Conservation (phyloP, 1,284 basidiomycete species). For the Vanrija sp. region DNA sequence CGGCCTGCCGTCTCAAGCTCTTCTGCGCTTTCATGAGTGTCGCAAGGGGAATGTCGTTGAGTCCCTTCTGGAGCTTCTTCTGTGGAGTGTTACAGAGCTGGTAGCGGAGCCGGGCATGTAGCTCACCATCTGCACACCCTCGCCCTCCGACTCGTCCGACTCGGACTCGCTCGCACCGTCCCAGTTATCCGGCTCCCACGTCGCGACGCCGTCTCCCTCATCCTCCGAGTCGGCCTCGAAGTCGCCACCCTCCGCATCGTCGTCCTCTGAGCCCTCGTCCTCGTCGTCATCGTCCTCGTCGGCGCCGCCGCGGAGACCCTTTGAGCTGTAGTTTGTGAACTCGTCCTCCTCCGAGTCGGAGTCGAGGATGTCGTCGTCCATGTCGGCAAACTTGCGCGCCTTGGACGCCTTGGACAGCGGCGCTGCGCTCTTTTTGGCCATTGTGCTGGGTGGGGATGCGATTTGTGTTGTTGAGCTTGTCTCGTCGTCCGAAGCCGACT, state of each 20-base stretch:
- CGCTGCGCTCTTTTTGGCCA: no score
- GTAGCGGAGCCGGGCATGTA: background rate
- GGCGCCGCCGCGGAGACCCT: constrained; percentile 34
- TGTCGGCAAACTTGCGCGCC: background rate
- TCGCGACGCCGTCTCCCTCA: constrained; percentile 32
- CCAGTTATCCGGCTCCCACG: constrained; percentile 46
- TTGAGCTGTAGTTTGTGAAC: constrained; percentile 22
- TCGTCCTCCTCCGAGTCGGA: constrained; percentile 46
- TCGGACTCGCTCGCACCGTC: constrained; percentile 31
- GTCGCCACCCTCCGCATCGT: constrained; percentile 55
- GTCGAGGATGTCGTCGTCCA: constrained; percentile 34
- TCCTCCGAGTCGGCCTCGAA: constrained; percentile 35
- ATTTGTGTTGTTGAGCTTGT: no score
- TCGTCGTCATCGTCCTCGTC: constrained; percentile 51
- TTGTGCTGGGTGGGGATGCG: no score
- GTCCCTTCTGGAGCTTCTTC: constrained; percentile 12
- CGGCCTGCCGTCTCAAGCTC: constrained; percentile 3
- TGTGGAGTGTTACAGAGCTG: constrained; percentile 2
- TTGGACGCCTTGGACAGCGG: background rate
- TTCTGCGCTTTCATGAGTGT: constrained; percentile 49
- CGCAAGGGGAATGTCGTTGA: constrained; percentile 31
- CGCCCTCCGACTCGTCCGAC: constrained; percentile 9
- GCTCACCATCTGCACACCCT: constrained; percentile 22
- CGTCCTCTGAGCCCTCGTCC: constrained; percentile 50
- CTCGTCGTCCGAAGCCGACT: no score